Conservation (phyloP, 2,329 filamentous ascomycete species). For the Fusarium sp. region DNA sequence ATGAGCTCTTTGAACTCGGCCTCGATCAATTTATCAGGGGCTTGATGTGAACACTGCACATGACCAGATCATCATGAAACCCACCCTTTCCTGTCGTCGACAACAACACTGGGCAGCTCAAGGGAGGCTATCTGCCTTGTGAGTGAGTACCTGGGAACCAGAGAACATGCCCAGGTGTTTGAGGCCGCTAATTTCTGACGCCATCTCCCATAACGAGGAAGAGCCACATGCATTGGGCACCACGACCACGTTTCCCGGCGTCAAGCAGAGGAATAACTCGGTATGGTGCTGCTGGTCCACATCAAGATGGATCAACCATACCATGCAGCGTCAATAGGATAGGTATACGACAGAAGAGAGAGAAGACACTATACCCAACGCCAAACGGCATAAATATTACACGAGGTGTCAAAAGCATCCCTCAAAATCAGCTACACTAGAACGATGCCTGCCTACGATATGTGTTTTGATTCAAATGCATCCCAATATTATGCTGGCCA, state of each 20-base stretch:
- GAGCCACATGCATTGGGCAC: not conserved
- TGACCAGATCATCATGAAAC: constrained; percentile 18
- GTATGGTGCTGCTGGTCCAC: not conserved
- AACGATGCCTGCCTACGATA: constrained; percentile 7
- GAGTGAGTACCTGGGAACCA: not conserved
- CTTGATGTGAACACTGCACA: constrained; percentile 60
- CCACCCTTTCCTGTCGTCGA: not conserved
- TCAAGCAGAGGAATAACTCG: not conserved
- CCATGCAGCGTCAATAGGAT: constrained; percentile 6
- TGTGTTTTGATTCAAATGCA: constrained; percentile 35
- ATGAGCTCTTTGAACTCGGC: constrained; percentile 77
- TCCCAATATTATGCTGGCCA: constrained; percentile 28
- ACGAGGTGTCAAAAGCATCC: constrained; percentile 23
- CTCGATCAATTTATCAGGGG: constrained; percentile 82
- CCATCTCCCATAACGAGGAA: not conserved
- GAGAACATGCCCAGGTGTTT: not conserved
- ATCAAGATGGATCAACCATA: not conserved
- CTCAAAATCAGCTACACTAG: constrained; percentile 26
- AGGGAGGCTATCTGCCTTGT: not conserved
- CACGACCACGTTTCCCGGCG: not conserved
- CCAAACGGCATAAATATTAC: constrained; percentile 42
- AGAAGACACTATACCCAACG: constrained; percentile 40
- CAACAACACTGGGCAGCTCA: not conserved
- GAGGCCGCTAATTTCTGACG: not conserved
- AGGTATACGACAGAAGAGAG: constrained; percentile 7